phyloP scores from a whole-genome alignment of 345 rosid genomes.

The Salix suchowensis region DNA sequence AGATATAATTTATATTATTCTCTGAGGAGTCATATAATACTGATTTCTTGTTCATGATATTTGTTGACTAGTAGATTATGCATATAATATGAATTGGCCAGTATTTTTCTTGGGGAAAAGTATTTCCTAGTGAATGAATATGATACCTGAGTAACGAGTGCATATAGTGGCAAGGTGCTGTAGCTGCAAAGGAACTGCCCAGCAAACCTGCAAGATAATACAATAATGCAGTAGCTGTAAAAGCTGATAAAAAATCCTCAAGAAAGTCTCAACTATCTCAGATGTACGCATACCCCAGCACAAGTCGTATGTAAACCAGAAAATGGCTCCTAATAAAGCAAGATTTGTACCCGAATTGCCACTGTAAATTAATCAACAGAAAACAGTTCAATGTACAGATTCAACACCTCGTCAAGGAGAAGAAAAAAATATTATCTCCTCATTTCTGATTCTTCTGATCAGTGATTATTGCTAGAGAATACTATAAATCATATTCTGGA shows the following conservation, averaged over 20 bases:
- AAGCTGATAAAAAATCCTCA: background rate
- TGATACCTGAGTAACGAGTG: constrained; percentile 80
- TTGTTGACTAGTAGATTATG: background rate
- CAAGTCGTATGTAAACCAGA: constrained; percentile 68
- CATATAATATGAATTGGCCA: background rate
- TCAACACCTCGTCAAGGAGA: background rate
- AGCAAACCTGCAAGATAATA: constrained; percentile 48
- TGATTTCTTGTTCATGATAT: background rate
- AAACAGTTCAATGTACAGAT: constrained; percentile 8
- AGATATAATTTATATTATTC: no score
- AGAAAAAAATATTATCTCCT: background rate
- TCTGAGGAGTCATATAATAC: background rate
- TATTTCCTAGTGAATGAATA: background rate
- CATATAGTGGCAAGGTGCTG: constrained; percentile 93
- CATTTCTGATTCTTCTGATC: background rate
- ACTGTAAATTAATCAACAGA: constrained; percentile 44
- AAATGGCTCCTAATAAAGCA: constrained; percentile 76
- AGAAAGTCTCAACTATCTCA: constrained; percentile 1
- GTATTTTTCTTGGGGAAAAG: background rate
- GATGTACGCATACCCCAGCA: constrained; percentile 57
- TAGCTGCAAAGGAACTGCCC: constrained; percentile 95
- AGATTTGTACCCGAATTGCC: constrained; percentile 93
- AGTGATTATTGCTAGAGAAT: no score
- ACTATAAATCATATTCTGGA: no score
- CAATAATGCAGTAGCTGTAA: background rate